phyloP scores from a whole-genome alignment of 2,329 filamentous ascomycete species.

The Ceratocystiopsis minuta region DNA sequence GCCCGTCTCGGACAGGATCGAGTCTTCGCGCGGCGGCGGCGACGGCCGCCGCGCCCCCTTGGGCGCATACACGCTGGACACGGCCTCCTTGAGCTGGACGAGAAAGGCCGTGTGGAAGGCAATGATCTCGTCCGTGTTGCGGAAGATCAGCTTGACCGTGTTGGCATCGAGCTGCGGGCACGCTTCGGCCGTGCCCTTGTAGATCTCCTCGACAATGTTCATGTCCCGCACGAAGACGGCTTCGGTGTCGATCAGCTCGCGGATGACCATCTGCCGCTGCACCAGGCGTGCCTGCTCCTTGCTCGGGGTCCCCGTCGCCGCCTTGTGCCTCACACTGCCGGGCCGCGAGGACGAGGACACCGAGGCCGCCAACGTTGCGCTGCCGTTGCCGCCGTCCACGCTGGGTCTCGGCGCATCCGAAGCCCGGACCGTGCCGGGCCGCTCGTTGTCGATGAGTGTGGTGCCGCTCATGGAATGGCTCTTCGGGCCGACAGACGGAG shows the following conservation, averaged over 20 bases:
- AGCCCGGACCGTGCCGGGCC: conserved; percentile 1
- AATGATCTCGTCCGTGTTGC: conserved; percentile 82
- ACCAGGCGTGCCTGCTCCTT: conserved; percentile 54
- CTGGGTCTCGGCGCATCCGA: not conserved
- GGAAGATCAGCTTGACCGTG: conserved; percentile 79
- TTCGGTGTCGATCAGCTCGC: conserved; percentile 86
- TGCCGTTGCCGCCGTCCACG: not conserved
- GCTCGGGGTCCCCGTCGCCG: conserved; percentile 16
- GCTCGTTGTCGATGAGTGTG: conserved; percentile 17
- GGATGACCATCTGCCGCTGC: conserved; percentile 69
- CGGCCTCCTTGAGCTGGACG: conserved; percentile 62
- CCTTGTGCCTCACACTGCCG: conserved; percentile 17
- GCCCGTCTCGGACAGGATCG: conserved; percentile 14
- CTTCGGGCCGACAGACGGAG: conserved; percentile 25
- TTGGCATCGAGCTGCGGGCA: conserved; percentile 63
- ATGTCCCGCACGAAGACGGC: conserved; percentile 82
- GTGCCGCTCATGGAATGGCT: conserved; percentile 22
- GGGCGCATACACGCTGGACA: conserved; percentile 61
- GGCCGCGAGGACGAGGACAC: not conserved
- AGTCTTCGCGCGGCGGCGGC: conserved; percentile 14
- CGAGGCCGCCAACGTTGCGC: not conserved
- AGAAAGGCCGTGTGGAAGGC: conserved; percentile 69
- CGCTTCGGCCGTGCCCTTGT: conserved; percentile 77
- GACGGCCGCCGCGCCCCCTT: conserved; percentile 13
- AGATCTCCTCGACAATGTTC: conserved; percentile 95